A percentile compares a stretch with the other conserved stretches of the same genome.
These are phyloP conservation scores for Globisporangium spiculum DNA, from an alignment of 352 stramenopile species.

Conservation along the genomic window DNA sequence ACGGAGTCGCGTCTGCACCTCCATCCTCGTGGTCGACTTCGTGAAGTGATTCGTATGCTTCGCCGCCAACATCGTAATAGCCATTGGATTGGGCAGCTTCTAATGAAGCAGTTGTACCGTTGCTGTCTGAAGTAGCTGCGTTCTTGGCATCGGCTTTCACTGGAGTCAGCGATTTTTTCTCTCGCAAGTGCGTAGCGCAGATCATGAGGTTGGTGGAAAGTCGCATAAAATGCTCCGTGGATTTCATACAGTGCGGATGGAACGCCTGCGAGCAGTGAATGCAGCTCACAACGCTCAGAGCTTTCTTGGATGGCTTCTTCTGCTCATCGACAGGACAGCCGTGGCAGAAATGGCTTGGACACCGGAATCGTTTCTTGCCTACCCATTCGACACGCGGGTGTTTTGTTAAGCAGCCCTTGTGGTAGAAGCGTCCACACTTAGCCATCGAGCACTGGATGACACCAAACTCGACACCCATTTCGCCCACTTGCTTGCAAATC, in stretches of 20 bases:
- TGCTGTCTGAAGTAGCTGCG: neutral
- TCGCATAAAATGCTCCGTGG: slow-evolving; percentile 72
- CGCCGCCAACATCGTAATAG: slow-evolving; percentile 23
- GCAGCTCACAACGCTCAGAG: slow-evolving; percentile 62
- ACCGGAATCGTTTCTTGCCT: slow-evolving; percentile 87
- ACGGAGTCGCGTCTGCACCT: neutral
- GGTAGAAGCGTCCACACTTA: slow-evolving; percentile 93
- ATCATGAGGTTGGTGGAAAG: slow-evolving; percentile 88
- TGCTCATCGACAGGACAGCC: slow-evolving; percentile 41
- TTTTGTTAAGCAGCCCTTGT: slow-evolving; percentile 83
- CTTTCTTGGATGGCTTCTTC: slow-evolving; percentile 41
- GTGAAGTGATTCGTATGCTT: slow-evolving; percentile 11
- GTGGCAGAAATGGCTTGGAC: slow-evolving; percentile 89
- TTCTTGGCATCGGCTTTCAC: slow-evolving; percentile 1
- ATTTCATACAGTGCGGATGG: slow-evolving; percentile 78
- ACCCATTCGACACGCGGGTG: slow-evolving; percentile 81
- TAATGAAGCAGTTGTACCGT: neutral
- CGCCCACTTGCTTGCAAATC: slow-evolving; percentile 89
- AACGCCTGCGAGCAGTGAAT: slow-evolving; percentile 87
- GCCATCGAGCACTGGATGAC: slow-evolving; percentile 90
- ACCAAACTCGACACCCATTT: slow-evolving; percentile 87
- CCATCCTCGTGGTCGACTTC: slow-evolving; percentile 26
- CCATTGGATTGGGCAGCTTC: slow-evolving; percentile 9
- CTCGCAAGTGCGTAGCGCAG: slow-evolving; percentile 77
- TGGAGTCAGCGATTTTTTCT: slow-evolving; percentile 29